Evolutionary conservation across 1,284 basidiomycete genomes (phyloP), one percentile per base, ranked within the genome.

Genomic region (Ceratobasidium sp.): DNA sequence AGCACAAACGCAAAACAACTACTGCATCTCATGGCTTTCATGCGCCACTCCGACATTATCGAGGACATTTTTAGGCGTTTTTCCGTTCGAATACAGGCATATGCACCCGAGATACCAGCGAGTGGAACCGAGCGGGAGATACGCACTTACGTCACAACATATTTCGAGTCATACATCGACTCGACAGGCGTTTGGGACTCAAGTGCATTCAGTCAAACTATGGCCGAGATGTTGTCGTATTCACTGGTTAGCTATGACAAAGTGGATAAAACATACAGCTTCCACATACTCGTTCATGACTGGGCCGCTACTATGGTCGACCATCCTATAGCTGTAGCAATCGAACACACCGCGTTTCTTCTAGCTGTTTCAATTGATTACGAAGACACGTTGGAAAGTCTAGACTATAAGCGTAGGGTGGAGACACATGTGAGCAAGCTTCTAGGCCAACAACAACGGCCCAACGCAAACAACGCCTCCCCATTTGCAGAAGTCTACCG

Each of bases 61-160:
- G 55, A 58, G 55, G 55, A 58, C 30, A 58, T 58, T 18, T 58
- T 58, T 16, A 26, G n/a, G 23, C 55, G 55, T 10, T 6, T 32
- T 2, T 34, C 58, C 23, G 14, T 39, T 14, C 5, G 14, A 39
- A 6, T 14, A 6, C 36, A 39, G 28, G 30, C 50, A 6, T 39
- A 67, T 32, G 8, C 1, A 1, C 14, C n/a, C 21, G 14, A 5
- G 3, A 34, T 45, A 10, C 64, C 50, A 10, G 36, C 34, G 3
- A 28, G 36, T 14, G 60, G 48, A 30, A 6, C 18, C 8, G 23
- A 10, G 30, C 21, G 8, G 10, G 14, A 9, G 32, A 26, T 12
- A 23, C 12, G n/a, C 3, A 5, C 9, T 4, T n/a, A n/a, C n/a
- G n/a, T n/a, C n/a, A n/a, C n/a, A n/a, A n/a, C n/a, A n/a, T n/a